phyloP scores from a whole-genome alignment of 129 eudicot species.

The Artemisia argyi region DNA sequence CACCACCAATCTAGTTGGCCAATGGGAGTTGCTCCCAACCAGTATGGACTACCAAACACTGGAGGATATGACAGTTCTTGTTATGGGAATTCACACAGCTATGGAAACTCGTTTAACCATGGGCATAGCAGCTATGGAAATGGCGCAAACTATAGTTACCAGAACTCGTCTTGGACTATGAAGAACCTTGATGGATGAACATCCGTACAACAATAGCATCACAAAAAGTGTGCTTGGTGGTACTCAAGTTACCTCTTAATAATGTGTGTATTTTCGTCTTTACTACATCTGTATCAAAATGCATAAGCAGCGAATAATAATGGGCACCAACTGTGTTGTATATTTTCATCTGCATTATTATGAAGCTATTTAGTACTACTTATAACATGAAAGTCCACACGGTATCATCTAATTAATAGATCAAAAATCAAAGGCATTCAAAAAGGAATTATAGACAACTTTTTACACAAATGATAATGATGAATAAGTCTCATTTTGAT shows the following conservation, averaged over 20 bases:
- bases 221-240: conserved; percentile 16
- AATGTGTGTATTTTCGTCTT: conserved; percentile 3
- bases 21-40: conserved; percentile 18
- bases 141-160: conserved; percentile 23
- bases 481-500: too few species aligned
- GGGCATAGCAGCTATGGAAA: conserved; percentile 14
- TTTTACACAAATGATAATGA: too few species aligned
- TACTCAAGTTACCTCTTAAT: conserved; percentile 20
- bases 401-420: not conserved
- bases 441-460: too few species aligned
- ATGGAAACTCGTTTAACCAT: conserved; percentile 17
- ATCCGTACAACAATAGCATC: conserved; percentile 11
- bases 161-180: conserved; percentile 28
- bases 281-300: conserved; percentile 17
- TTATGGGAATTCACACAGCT: conserved; percentile 8
- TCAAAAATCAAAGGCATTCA: not conserved
- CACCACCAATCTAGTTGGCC: conserved; percentile 32
- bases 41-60: not conserved
- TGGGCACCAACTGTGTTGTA: not conserved
- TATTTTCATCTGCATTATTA: not conserved
- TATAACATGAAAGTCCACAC: not conserved
- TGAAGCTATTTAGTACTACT: not conserved
- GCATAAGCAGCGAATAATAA: conserved; percentile 29
- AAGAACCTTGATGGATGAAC: conserved; percentile 37
- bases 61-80: too few species aligned